Percentiles rank a stretch among this genome's conserved stretches.
Conservation (phyloP, 2,329 filamentous ascomycete species). For the Ophiocordyceps sinensis region DNA sequence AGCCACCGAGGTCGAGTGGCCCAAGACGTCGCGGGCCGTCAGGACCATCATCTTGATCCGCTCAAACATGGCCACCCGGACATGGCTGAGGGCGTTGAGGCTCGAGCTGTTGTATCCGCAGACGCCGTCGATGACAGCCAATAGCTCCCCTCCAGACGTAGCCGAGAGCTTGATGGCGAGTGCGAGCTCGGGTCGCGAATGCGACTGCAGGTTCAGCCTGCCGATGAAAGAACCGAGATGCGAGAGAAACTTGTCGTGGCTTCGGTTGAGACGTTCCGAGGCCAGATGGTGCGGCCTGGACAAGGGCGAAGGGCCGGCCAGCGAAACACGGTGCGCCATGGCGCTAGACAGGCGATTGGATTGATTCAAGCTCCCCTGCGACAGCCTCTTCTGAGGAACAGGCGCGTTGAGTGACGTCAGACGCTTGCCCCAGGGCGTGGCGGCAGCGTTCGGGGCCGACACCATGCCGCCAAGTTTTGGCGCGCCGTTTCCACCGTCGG, state of each 20-base stretch:
- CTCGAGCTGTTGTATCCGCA: slow-evolving; percentile 61
- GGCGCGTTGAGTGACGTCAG: slow-evolving; percentile 30
- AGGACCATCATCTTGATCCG: slow-evolving; percentile 68
- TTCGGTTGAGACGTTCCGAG: slow-evolving; percentile 64
- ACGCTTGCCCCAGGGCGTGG: slow-evolving; percentile 25
- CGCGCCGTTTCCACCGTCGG: slow-evolving; percentile 9
- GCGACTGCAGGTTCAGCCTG: slow-evolving; percentile 76
- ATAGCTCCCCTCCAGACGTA: slow-evolving; percentile 62
- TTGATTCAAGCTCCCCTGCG: slow-evolving; percentile 20
- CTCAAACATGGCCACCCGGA: slow-evolving; percentile 64
- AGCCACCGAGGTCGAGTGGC: slow-evolving; percentile 46
- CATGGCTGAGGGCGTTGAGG: slow-evolving; percentile 50
- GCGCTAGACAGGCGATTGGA: slow-evolving; percentile 35
- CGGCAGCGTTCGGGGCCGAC: not conserved
- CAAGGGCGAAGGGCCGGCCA: slow-evolving; percentile 50
- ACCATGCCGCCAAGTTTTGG: not conserved
- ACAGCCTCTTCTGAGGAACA: slow-evolving; percentile 17
- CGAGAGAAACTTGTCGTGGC: slow-evolving; percentile 79
- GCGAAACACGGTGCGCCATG: slow-evolving; percentile 62
- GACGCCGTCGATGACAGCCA: slow-evolving; percentile 69
- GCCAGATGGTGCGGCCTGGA: slow-evolving; percentile 59
- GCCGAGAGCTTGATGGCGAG: slow-evolving; percentile 73
- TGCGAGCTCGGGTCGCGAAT: slow-evolving; percentile 71
- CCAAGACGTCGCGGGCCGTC: slow-evolving; percentile 67
- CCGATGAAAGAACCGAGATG: slow-evolving; percentile 90